Percentiles rank a stretch among this genome's conserved stretches.
These are phyloP conservation scores for Capsicum chinense DNA, from an alignment of 257 asterid genomes.

Conservation along the genomic window DNA sequence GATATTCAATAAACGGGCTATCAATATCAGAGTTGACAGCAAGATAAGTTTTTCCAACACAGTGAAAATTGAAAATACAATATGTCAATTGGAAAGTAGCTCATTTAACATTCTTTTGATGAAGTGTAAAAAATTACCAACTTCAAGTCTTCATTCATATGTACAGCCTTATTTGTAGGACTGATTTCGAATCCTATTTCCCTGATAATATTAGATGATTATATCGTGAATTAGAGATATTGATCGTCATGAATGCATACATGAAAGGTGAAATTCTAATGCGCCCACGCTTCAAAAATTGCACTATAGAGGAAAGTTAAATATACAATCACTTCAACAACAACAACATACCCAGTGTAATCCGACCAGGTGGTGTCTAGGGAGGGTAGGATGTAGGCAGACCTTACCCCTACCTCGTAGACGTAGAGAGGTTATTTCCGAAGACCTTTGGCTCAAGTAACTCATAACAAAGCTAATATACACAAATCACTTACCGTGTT, in stretches of 20 bases:
- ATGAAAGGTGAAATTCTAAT: too few species aligned
- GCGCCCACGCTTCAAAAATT: too few species aligned
- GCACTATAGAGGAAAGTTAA: too few species aligned
- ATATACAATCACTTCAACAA: too few species aligned
- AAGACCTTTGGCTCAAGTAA: too few species aligned
- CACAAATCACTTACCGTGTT: too few species aligned
- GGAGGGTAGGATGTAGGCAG: too few species aligned
- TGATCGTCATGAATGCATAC: background rate
- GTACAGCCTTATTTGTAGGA: background rate
- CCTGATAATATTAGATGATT: background rate
- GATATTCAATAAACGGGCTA: constrained; percentile 30
- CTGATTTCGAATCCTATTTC: background rate
- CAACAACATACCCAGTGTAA: too few species aligned
- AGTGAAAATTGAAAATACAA: background rate
- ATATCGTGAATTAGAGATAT: background rate
- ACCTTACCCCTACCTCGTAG: too few species aligned
- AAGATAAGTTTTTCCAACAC: constrained; percentile 30
- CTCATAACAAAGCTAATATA: too few species aligned
- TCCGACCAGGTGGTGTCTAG: too few species aligned
- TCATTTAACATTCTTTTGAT: background rate
- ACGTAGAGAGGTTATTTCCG: too few species aligned
- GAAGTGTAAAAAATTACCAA: background rate
- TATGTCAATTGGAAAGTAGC: background rate
- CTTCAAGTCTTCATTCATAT: background rate
- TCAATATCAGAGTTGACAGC: constrained; percentile 40